Evolutionary conservation across 23 red algal species (phyloP), one percentile per base, ranked within the genome.

Genomic region (Chondrus crispus): DNA sequence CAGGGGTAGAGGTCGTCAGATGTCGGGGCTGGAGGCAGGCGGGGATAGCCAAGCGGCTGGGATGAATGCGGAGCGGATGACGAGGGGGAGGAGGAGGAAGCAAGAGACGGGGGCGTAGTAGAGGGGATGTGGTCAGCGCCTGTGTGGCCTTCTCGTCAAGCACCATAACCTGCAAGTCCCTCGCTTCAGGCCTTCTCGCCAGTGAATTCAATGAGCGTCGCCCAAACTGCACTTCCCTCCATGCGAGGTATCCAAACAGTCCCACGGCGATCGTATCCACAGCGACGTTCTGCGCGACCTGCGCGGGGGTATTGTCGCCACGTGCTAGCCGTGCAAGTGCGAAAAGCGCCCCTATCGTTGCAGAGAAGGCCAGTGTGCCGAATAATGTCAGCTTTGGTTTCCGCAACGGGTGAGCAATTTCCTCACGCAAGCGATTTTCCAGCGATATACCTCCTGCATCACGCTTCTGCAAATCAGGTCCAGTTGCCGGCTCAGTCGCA

Each of bases 301-400:
- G 77, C 19, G 39, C 57, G 2, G 49, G 3, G 5, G 58, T 55
- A 50, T 92, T 77, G n/a, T n/a, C n/a, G n/a, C n/a, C n/a, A n/a
- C 35, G 46, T 3, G 89, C 16, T 22, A 90, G 52, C 4, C 89
- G 57, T 35, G 60, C 76, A 28, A 82, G 20, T 22, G 89, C 60
- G 52, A 92, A 81, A 43, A 84, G 53, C 10, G 53, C 62, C 4
- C 74, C 89, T 29, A 92, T 42, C 19, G 62, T 70, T 1, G 89
- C 89, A 6, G 89, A 84, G 60, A 92, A 71, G 2, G 75, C 43
- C 10, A 92, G 39, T 16, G 88, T 72, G 6, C 35, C 88, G 57
- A 92, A 92, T 10, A 92, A 54, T 8, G 89, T 84, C n/a, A 68
- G 77, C 46, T 84, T 84, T 32, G 89, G 89, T 66, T 84, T 82